Percentiles rank a stretch among this genome's conserved stretches.
Conservation (phyloP, 306 rosid genomes). For the Quercus variabilis region DNA sequence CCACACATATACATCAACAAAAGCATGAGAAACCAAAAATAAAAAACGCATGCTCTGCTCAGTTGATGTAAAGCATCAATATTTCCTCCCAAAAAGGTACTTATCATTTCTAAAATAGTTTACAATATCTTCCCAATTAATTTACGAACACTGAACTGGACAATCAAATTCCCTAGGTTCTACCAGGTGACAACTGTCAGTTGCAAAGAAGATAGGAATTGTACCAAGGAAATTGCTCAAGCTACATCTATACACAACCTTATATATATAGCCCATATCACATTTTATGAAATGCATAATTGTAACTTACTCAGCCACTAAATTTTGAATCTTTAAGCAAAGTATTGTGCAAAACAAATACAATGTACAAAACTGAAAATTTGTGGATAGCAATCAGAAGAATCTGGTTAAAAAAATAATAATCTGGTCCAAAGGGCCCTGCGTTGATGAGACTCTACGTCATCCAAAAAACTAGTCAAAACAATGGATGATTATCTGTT, state of each 20-base stretch:
- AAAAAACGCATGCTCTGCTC: too few species aligned
- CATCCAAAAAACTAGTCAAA: not conserved
- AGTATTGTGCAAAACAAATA: not conserved
- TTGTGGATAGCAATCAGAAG: not conserved
- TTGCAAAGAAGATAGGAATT: not conserved
- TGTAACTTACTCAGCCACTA: not conserved
- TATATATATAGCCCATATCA: not conserved
- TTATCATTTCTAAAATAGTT: too few species aligned
- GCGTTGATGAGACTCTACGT: too few species aligned
- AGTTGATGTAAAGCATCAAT: too few species aligned
- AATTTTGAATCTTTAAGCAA: not conserved
- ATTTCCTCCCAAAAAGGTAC: too few species aligned
- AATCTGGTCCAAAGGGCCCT: too few species aligned
- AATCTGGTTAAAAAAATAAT: not conserved
- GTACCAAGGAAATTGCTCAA: not conserved
- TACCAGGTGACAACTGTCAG: not conserved
- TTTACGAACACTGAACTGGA: not conserved
- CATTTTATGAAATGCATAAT: too few species aligned
- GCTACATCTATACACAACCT: not conserved
- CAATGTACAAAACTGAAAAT: not conserved
- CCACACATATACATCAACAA: not conserved
- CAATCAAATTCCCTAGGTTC: not conserved
- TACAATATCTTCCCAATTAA: too few species aligned
- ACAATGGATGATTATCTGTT: not conserved
- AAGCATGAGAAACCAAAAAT: not conserved